Conservation (phyloP, 345 rosid species). For the Rhodamnia rubescens region DNA sequence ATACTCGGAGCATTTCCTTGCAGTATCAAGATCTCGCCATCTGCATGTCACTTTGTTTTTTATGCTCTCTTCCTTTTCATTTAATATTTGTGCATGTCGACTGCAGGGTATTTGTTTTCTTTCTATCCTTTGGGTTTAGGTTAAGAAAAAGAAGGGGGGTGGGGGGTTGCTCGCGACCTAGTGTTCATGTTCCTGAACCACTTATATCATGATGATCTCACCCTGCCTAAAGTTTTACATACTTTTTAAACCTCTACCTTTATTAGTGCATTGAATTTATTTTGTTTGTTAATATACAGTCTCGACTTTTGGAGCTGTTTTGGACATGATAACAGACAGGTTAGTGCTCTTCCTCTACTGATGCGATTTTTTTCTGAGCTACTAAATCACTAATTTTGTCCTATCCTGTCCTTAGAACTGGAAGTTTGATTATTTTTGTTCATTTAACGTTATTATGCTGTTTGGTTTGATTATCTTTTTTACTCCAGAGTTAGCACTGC, state of each 20-base stretch:
- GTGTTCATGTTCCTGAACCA: neutral
- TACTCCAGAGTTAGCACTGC: constrained; percentile 85
- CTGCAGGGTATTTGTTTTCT: no score
- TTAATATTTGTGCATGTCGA: neutral
- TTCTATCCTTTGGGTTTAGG: no score
- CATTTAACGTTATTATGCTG: constrained; percentile 1
- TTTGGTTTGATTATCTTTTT: neutral
- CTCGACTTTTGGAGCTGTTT: constrained; percentile 93
- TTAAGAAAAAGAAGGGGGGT: no score
- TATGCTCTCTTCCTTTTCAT: neutral
- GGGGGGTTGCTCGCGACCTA: neutral
- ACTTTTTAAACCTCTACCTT: neutral
- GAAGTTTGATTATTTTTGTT: neutral
- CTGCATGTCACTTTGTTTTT: neutral
- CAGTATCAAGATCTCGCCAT: neutral
- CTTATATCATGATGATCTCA: neutral
- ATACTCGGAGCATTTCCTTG: neutral
- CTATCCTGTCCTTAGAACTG: neutral
- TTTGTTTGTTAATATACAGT: constrained; percentile 24
- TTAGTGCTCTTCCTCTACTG: constrained; percentile 9
- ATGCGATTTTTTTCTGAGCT: neutral
- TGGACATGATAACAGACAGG: constrained; percentile 98
- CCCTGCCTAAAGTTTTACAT: neutral
- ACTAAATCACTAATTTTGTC: neutral
- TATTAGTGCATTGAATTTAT: neutral